A percentile compares a stretch with the other conserved stretches of the same genome.
phyloP scores from a whole-genome alignment of 2,329 filamentous ascomycete genomes.

The Septoria linicola region DNA sequence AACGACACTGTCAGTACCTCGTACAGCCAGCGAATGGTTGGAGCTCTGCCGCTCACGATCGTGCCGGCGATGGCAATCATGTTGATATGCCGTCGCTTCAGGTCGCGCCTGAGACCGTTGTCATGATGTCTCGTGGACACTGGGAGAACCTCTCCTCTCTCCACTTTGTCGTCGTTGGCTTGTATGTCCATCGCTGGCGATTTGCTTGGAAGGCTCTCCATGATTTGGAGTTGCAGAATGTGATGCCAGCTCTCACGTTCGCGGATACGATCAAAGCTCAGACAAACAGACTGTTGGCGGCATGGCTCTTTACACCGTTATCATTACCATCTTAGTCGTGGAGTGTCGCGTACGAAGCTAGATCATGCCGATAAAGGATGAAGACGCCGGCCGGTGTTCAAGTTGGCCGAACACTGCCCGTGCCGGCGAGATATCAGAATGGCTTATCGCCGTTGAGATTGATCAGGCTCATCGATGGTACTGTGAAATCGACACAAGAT shows the following conservation, averaged over 20 bases:
- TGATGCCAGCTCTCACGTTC: too few species aligned
- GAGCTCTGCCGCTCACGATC: conserved; percentile 13
- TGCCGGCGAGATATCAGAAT: too few species aligned
- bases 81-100: conserved; percentile 29
- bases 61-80: conserved; percentile 32
- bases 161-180: background rate
- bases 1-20: background rate
- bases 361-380: too few species aligned
- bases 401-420: conserved; percentile 2
- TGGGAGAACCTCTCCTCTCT: conserved; percentile 10
- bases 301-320: too few species aligned
- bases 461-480: too few species aligned
- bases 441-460: too few species aligned
- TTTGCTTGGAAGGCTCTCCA: too few species aligned
- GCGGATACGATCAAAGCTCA: too few species aligned
- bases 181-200: conserved; percentile 5
- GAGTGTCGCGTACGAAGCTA: background rate
- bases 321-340: background rate
- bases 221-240: too few species aligned
- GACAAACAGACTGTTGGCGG: too few species aligned
- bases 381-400: background rate
- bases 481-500: too few species aligned
- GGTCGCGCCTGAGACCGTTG: conserved; percentile 16
- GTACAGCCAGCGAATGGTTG: background rate
- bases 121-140: background rate